These are phyloP conservation scores for Sclerotinia trifoliorum DNA, from an alignment of 2,329 filamentous ascomycete species.

Conservation along the genomic window DNA sequence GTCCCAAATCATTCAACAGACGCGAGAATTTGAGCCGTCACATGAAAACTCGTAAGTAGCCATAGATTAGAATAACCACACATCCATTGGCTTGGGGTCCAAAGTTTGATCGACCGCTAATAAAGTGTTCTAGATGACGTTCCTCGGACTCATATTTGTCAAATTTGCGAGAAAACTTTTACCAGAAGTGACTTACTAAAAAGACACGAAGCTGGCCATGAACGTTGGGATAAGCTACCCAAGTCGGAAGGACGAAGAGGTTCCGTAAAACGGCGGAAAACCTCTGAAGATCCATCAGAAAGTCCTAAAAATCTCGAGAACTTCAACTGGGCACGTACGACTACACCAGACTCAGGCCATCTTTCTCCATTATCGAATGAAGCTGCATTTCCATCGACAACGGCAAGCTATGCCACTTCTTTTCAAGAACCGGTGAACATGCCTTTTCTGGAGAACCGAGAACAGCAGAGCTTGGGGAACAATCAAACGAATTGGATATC, in stretches of 20 bases:
- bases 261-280: constrained; percentile 26
- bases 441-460: neutral
- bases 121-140: constrained; percentile 24
- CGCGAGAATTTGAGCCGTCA: constrained; percentile 15
- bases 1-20: constrained; percentile 8
- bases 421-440: neutral
- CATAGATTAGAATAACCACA: neutral
- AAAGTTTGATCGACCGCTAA: constrained; percentile 12
- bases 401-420: neutral
- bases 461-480: neutral
- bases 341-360: constrained; percentile 5
- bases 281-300: constrained; percentile 5
- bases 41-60: constrained; percentile 17
- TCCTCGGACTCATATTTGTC: constrained; percentile 29
- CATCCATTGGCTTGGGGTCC: neutral
- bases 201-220: constrained; percentile 33
- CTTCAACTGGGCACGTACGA: constrained; percentile 1
- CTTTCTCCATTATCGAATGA: constrained; percentile 12
- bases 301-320: neutral
- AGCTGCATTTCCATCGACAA: neutral
- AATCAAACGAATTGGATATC: neutral
- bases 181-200: constrained; percentile 34
- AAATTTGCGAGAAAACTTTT: constrained; percentile 33
- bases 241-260: constrained; percentile 7
- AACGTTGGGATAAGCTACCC: constrained; percentile 30